Conservation (phyloP, 306 rosid genomes). For the Sesbania bispinosa region DNA sequence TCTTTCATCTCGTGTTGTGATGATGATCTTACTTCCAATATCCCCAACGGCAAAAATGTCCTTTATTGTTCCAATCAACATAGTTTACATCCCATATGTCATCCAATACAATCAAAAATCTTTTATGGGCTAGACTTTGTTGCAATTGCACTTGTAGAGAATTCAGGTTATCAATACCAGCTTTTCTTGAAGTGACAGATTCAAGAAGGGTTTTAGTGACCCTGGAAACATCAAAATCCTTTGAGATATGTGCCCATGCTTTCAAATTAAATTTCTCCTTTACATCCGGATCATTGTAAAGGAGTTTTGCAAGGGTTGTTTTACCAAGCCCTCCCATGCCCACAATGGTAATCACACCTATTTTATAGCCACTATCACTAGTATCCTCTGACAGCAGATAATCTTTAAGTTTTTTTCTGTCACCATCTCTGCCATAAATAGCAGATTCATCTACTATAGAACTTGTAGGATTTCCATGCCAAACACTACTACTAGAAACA, state of each 20-base stretch:
- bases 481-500: not conserved
- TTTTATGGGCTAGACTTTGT: no score
- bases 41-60: no score
- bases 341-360: slow-evolving; percentile 12
- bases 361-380: not conserved
- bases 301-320: slow-evolving; percentile 17
- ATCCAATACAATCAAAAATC: no score
- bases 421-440: slow-evolving; percentile 14
- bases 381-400: slow-evolving; percentile 9
- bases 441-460: not conserved
- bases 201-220: no score
- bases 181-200: not conserved
- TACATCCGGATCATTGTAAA: not conserved
- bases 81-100: no score
- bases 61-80: no score
- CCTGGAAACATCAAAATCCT: no score
- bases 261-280: not conserved
- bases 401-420: not conserved
- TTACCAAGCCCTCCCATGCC: slow-evolving; percentile 25
- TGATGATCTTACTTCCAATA: no score
- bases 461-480: slow-evolving; percentile 23
- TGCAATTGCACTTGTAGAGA: no score
- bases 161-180: slow-evolving; percentile 24
- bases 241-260: slow-evolving; percentile 3
- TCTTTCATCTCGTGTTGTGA: no score